These are phyloP conservation scores for Tricholoma saponaceum DNA, from an alignment of 768 basidiomycete genomes.

Conservation along the genomic window DNA sequence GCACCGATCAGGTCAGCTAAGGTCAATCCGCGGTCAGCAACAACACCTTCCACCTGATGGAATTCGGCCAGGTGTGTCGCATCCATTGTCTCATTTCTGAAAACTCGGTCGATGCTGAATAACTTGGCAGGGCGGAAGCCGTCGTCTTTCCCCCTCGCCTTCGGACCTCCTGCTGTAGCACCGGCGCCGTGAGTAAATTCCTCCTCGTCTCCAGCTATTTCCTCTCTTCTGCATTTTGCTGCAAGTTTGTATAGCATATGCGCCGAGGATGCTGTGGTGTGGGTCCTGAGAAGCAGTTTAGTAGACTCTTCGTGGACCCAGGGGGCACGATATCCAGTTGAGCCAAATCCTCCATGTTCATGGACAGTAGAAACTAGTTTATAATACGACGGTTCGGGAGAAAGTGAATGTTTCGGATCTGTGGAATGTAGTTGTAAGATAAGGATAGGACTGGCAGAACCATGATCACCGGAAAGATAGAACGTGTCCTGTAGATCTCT, in stretches of 20 bases:
- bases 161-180: conserved; percentile 23
- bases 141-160: conserved; percentile 42
- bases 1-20: conserved; percentile 92
- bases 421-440: not conserved
- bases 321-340: conserved; percentile 94
- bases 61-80: conserved; percentile 98
- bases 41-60: conserved; percentile 99
- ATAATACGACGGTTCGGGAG: conserved; percentile 81
- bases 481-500: conserved; percentile 98
- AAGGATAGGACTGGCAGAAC: not conserved
- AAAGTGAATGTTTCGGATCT: conserved; percentile 78
- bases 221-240: conserved; percentile 69
- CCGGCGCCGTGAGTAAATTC: conserved; percentile 37
- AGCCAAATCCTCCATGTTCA: conserved; percentile 84
- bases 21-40: conserved; percentile 90
- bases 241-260: conserved; percentile 94
- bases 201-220: conserved; percentile 34
- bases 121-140: conserved; percentile 90
- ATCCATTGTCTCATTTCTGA: conserved; percentile 98
- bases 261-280: conserved; percentile 93
- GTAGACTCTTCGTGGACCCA: conserved; percentile 91
- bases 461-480: conserved; percentile 82
- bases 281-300: conserved; percentile 91
- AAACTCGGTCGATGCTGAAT: conserved; percentile 97
- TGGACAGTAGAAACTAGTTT: conserved; percentile 80